Evolutionary conservation across 1,139 yeast genomes (phyloP).

Genomic region (Geotrichum citri-aurantii): DNA sequence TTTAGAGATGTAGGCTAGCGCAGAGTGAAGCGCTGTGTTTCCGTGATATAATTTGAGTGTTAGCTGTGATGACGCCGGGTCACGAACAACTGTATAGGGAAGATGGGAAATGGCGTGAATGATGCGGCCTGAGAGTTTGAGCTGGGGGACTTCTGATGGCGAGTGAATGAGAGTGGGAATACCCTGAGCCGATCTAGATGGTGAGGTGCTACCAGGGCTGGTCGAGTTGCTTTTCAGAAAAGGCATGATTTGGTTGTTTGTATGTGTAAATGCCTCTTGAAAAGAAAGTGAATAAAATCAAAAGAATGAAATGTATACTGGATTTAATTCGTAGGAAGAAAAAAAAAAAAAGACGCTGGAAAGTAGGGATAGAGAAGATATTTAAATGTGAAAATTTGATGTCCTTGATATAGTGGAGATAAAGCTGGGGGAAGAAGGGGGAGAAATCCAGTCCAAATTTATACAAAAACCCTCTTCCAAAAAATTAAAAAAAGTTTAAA

Average conservation of each 20-base stretch:
- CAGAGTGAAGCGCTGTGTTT: conserved; percentile 74
- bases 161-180: conserved; percentile 1
- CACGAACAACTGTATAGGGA: conserved; percentile 50
- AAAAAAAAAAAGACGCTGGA: neutral
- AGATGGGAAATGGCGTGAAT: conserved; percentile 62
- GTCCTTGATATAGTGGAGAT: neutral
- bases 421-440: neutral
- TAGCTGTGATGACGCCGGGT: conserved; percentile 11
- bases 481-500: neutral
- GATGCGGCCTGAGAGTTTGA: conserved; percentile 55
- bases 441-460: neutral
- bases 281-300: neutral
- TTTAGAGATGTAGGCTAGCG: conserved; percentile 55
- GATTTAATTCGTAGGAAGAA: neutral
- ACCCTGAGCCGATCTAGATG: neutral
- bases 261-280: neutral
- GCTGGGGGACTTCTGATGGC: neutral
- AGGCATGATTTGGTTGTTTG: neutral
- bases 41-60: conserved; percentile 65
- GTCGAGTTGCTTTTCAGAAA: neutral
- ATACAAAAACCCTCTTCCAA: neutral
- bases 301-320: neutral
- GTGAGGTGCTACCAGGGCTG: neutral
- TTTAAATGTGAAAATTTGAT: neutral
- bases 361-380: neutral